Evolutionary conservation across 768 basidiomycete genomes (phyloP).

Genomic region (Strobilomyces echinocephalus): DNA sequence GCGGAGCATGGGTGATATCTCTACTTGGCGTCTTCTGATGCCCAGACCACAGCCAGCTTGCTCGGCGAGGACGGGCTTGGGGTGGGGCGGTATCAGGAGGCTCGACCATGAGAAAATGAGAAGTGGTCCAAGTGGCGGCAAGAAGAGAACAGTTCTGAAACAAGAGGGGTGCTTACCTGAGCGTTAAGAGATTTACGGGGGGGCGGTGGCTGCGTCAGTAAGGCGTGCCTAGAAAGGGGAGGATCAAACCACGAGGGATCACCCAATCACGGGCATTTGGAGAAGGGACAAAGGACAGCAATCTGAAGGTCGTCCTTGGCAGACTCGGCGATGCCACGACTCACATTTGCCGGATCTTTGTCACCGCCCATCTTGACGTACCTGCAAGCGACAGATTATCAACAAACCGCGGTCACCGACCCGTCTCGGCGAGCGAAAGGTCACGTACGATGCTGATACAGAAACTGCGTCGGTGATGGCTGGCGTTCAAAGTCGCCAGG

Average conservation of each 20-base stretch:
- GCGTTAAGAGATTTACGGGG: constrained; percentile 18
- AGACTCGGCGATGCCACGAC: constrained; percentile 14
- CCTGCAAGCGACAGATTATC: neutral
- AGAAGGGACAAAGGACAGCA: neutral
- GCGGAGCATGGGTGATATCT: constrained; percentile 10
- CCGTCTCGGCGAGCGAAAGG: neutral
- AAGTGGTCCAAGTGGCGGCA: neutral
- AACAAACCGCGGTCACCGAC: neutral
- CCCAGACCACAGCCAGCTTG: constrained; percentile 28
- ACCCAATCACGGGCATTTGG: constrained; percentile 6
- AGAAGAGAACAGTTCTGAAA: constrained; percentile 11
- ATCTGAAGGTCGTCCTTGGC: constrained; percentile 19
- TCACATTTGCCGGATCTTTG: constrained; percentile 28
- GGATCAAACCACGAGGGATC: constrained; percentile 10
- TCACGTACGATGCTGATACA: constrained; percentile 9
- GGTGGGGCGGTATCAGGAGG: constrained; percentile 4
- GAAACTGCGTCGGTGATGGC: constrained; percentile 3
- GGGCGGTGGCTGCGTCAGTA: constrained; percentile 28
- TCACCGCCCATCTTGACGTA: constrained; percentile 19
- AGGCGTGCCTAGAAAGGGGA: constrained; percentile 26
- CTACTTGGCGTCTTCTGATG: constrained; percentile 20
- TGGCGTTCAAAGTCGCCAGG: neutral
- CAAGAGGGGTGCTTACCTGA: constrained; percentile 30
- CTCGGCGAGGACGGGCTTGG: constrained; percentile 15
- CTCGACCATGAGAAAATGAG: constrained; percentile 21